Percentiles rank a stretch among this genome's conserved stretches.
phyloP scores from a whole-genome alignment of 192 early-diverging fungal genomes.

The Gamsiella multidivaricata region DNA sequence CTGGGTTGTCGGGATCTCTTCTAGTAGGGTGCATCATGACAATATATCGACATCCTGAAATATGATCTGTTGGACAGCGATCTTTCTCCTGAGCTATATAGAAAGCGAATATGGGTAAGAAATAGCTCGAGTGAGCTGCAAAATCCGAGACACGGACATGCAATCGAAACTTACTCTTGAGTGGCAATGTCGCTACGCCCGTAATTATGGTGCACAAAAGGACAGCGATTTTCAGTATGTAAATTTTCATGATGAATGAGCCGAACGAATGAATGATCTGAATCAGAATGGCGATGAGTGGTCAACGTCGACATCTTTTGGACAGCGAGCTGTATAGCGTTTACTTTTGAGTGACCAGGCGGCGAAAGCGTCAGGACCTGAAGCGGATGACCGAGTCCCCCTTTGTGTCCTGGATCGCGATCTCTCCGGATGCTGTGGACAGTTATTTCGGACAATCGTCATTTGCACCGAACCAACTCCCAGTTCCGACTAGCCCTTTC shows the following conservation, averaged over 20 bases:
- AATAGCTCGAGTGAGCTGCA: too few species aligned
- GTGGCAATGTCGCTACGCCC: neutral
- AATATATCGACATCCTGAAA: conserved; percentile 40
- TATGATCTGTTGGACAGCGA: conserved; percentile 19
- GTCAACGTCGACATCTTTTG: neutral
- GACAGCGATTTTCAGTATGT: neutral
- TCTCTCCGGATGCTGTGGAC: too few species aligned
- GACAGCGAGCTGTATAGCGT: too few species aligned
- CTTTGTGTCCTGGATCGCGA: too few species aligned
- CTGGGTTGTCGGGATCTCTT: neutral
- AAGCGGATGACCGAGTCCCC: too few species aligned
- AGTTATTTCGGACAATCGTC: neutral
- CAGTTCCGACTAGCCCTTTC: neutral
- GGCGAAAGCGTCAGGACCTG: too few species aligned
- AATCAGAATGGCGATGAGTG: neutral
- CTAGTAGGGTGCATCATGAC: conserved; percentile 43
- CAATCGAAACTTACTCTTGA: neutral
- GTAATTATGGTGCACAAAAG: neutral
- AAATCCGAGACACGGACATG: too few species aligned
- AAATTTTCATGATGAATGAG: neutral
- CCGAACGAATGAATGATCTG: neutral
- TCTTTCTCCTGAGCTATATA: neutral
- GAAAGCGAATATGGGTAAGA: neutral
- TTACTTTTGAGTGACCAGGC: too few species aligned
- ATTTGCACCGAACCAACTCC: conserved; percentile 2